Conservation (phyloP, 495 filamentous ascomycete genomes). For the Neurospora sp. region DNA sequence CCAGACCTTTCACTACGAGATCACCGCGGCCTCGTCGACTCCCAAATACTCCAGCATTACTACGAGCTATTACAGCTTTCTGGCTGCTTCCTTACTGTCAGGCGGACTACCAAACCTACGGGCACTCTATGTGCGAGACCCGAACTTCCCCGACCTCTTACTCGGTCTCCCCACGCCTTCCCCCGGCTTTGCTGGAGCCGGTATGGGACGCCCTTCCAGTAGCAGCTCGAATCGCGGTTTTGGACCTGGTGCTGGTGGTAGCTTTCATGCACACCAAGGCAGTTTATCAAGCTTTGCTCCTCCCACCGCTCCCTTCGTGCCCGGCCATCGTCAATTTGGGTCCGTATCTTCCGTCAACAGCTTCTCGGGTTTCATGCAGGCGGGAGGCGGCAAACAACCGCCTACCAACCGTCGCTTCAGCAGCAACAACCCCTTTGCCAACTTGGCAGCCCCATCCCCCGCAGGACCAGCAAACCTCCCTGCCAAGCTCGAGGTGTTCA, state of each 20-base stretch:
- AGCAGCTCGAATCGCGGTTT: conserved; percentile 14
- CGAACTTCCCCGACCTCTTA: conserved; percentile 60
- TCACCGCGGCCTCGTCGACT: conserved; percentile 49
- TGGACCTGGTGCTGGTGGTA: not conserved
- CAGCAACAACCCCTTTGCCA: conserved; percentile 44
- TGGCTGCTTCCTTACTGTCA: conserved; percentile 70
- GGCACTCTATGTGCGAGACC: conserved; percentile 76
- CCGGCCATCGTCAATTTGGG: conserved; percentile 9
- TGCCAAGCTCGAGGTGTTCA: conserved; percentile 70
- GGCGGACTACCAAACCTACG: conserved; percentile 61
- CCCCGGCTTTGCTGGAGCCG: conserved; percentile 36
- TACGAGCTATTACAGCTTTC: conserved; percentile 72
- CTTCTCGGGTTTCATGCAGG: not conserved
- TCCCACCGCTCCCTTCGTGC: not conserved
- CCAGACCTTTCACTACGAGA: conserved; percentile 68
- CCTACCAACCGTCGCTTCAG: conserved; percentile 28
- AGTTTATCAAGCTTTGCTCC: conserved; percentile 7
- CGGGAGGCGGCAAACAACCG: not conserved
- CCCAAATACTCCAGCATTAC: conserved; percentile 49
- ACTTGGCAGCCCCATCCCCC: conserved; percentile 17
- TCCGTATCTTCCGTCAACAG: conserved; percentile 10
- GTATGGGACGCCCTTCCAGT: conserved; percentile 28
- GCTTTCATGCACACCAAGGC: conserved; percentile 14
- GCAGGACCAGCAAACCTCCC: conserved; percentile 32
- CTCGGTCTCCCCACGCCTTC: conserved; percentile 57